These are phyloP conservation scores for Rhizoclosmatium sp. DNA, from an alignment of 192 early-diverging fungal species.

Conservation along the genomic window DNA sequence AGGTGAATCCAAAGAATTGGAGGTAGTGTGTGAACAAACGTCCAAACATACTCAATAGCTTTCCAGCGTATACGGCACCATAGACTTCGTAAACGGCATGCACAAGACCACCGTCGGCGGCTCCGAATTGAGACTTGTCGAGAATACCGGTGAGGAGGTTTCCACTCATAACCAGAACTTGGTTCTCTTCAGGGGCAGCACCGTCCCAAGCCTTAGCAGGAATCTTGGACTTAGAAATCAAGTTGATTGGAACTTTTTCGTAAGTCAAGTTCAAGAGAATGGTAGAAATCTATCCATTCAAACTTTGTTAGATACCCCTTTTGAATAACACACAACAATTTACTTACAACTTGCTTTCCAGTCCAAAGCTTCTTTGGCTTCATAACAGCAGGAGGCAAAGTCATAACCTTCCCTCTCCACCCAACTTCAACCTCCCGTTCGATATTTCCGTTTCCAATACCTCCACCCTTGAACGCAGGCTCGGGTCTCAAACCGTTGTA, in stretches of 20 bases:
- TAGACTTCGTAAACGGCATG: slow-evolving; percentile 97
- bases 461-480: slow-evolving; percentile 63
- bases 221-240: slow-evolving; percentile 89
- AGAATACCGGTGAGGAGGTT: slow-evolving; percentile 91
- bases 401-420: slow-evolving; percentile 77
- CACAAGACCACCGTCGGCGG: slow-evolving; percentile 88
- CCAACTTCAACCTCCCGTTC: slow-evolving; percentile 62
- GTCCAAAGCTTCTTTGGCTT: slow-evolving; percentile 93
- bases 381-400: slow-evolving; percentile 86
- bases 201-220: slow-evolving; percentile 86
- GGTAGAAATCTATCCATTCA: slow-evolving; percentile 71
- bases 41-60: slow-evolving; percentile 88
- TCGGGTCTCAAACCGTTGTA: slow-evolving; percentile 90
- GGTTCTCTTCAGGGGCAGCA: slow-evolving; percentile 79
- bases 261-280: slow-evolving; percentile 90
- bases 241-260: slow-evolving; percentile 78
- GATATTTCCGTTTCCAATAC: slow-evolving; percentile 64
- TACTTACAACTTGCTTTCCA: slow-evolving; percentile 88
- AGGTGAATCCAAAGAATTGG: slow-evolving; percentile 91
- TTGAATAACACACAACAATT: slow-evolving; percentile 5
- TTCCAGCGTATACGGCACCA: slow-evolving; percentile 85
- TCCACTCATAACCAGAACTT: slow-evolving; percentile 87
- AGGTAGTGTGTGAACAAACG: slow-evolving; percentile 90
- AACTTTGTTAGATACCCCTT: too few species aligned
- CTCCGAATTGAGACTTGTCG: slow-evolving; percentile 98